Evolutionary conservation across 495 filamentous ascomycete genomes (phyloP).

Genomic region (Neurospora sp.): DNA sequence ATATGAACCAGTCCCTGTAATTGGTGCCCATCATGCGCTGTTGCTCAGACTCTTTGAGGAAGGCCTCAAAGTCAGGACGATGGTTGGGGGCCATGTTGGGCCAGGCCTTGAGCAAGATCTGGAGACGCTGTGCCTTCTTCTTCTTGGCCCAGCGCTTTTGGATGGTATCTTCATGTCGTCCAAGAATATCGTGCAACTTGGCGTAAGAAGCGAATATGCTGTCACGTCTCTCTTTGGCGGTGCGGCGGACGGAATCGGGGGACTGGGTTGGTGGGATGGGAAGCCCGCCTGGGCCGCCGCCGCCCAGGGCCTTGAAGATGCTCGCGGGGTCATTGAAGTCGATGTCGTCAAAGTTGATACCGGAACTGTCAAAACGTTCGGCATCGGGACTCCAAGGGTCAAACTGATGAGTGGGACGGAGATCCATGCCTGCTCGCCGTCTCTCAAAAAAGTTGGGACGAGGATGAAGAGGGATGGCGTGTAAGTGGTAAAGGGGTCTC

Average conservation of each 20-base stretch:
- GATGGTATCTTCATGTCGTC: slow-evolving; percentile 36
- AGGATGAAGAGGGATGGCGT: not conserved
- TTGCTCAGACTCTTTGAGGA: slow-evolving; percentile 16
- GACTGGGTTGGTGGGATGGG: too few species aligned
- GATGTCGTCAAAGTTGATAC: not conserved
- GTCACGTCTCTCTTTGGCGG: not conserved
- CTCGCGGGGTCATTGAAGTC: slow-evolving; percentile 5
- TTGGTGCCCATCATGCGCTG: not conserved
- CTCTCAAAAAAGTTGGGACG: not conserved
- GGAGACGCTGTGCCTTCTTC: slow-evolving; percentile 25
- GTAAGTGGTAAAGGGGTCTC: not conserved
- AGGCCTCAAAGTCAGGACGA: slow-evolving; percentile 41
- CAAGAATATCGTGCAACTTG: slow-evolving; percentile 16
- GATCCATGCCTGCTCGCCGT: not conserved
- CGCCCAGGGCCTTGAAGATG: not conserved
- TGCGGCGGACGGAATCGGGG: slow-evolving; percentile 1
- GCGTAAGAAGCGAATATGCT: not conserved
- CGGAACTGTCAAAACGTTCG: not conserved
- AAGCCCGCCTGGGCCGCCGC: not conserved
- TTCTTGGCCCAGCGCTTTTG: slow-evolving; percentile 43
- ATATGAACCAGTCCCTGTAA: slow-evolving; percentile 25
- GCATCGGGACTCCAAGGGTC: not conserved
- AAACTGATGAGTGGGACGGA: not conserved
- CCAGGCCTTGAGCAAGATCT: slow-evolving; percentile 32
- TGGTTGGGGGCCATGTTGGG: slow-evolving; percentile 40